These are phyloP conservation scores for Cryphonectria japonica DNA, from an alignment of 2,329 filamentous ascomycete species.

Conservation along the genomic window DNA sequence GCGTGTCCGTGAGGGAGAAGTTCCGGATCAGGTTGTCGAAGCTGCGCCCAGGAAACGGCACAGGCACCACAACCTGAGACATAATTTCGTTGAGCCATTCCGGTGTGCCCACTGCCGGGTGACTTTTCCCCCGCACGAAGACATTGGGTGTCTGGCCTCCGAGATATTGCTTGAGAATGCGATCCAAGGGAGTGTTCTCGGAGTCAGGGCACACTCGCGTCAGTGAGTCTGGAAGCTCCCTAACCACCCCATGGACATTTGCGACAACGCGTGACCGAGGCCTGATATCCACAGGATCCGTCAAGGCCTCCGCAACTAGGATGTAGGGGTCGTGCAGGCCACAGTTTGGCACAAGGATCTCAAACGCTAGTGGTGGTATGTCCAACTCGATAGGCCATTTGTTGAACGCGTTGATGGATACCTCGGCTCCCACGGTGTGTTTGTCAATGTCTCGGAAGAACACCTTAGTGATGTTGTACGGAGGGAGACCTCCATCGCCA, in stretches of 20 bases:
- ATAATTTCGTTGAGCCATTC: conserved; percentile 82
- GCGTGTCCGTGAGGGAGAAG: conserved; percentile 82
- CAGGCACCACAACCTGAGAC: conserved; percentile 78
- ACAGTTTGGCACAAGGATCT: conserved; percentile 85
- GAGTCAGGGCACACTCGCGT: conserved; percentile 76
- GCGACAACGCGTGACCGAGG: conserved; percentile 70
- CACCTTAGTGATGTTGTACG: conserved; percentile 80
- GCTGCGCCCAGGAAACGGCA: conserved; percentile 80
- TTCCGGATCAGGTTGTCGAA: conserved; percentile 85
- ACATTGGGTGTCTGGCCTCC: conserved; percentile 77
- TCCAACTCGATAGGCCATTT: conserved; percentile 76
- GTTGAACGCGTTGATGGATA: conserved; percentile 73
- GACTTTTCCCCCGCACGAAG: conserved; percentile 78
- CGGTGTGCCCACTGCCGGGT: conserved; percentile 70
- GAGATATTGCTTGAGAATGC: conserved; percentile 79
- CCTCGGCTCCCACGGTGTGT: conserved; percentile 78
- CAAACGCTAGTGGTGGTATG: conserved; percentile 80
- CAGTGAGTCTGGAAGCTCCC: conserved; percentile 73
- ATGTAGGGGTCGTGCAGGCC: conserved; percentile 72
- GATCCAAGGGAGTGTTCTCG: conserved; percentile 80
- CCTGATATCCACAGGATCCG: conserved; percentile 66
- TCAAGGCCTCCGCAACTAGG: conserved; percentile 75
- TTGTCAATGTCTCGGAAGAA: conserved; percentile 74
- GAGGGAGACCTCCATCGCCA: conserved; percentile 69
- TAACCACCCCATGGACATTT: conserved; percentile 72